Evolutionary conservation across 192 early-diverging fungal species (phyloP), one percentile per base, ranked within the genome.

Genomic region (Entophlyctis luteolus): DNA sequence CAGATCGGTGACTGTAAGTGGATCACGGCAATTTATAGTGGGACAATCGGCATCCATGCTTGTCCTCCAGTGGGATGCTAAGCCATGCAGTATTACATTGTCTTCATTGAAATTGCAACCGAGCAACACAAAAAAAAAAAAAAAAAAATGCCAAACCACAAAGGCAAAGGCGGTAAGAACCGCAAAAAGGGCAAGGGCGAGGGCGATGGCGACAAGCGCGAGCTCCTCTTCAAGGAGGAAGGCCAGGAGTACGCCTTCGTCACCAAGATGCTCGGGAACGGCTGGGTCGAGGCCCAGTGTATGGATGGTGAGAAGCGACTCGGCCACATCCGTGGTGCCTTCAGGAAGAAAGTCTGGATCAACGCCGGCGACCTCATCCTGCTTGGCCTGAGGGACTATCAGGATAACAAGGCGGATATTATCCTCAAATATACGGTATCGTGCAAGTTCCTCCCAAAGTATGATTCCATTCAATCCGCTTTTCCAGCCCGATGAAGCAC

Each of bases 161-260:
- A 98, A 81, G 93, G 93, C 87, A 98, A 98, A 79, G 95, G 83
- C 54, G 83, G 83, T 49, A 85, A 85, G 77, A 84, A 82, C 75
- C 54, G 75, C 47, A 84, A 84, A 70, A 77, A 73, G n/a, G 95
- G 96, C 86, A 99, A 98, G 90, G 93, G 93, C 81, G 94, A 96
- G 73, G 91, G 89, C 74, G 92, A 93, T 66, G 84, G 81, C 57
- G 91, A 93, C 55, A 99, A 99, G 86, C 88, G 96, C 68, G 96
- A 99, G 77, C 80, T 99, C 59, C 84, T 93, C 54, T 96, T 99
- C 81, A 95, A 94, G 75, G 94, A 94, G 77, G 94, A 97, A 72
- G 93, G 91, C 33, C 96, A 99, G 83, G 96, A 97, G 72, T 99
- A 99, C 76, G 96, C 92, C 1, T 82, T 88, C 52, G 96, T 97